Conservation (phyloP, 768 basidiomycete genomes). For the Collybiopsis luxurians region DNA sequence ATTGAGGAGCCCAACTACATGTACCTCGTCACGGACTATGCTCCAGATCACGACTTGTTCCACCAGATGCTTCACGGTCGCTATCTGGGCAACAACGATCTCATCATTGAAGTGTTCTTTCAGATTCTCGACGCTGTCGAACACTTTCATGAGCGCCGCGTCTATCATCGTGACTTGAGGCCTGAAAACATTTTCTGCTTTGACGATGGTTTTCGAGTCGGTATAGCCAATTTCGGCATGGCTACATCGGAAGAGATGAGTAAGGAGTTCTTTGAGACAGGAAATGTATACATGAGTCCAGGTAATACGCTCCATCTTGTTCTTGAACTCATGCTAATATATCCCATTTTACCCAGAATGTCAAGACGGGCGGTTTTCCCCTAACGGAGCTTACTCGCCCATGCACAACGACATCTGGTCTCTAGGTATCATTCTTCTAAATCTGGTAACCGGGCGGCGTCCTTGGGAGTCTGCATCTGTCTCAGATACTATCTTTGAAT, state of each 20-base stretch:
- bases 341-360: conserved; percentile 59
- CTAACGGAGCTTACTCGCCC: conserved; percentile 74
- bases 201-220: conserved; percentile 70
- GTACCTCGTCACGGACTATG: conserved; percentile 93
- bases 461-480: conserved; percentile 90
- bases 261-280: conserved; percentile 88
- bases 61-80: conserved; percentile 80
- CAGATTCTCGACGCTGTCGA: conserved; percentile 94
- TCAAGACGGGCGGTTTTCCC: conserved; percentile 70
- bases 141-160: conserved; percentile 86
- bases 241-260: conserved; percentile 85
- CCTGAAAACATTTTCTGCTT: conserved; percentile 94
- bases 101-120: conserved; percentile 88
- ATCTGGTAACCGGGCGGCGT: conserved; percentile 91
- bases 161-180: conserved; percentile 97
- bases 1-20: conserved; percentile 79
- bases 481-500: conserved; percentile 86
- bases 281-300: conserved; percentile 98
- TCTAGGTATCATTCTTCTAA: conserved; percentile 92
- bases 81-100: conserved; percentile 79
- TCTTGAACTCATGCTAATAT: conserved; percentile 17
- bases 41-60: conserved; percentile 88
- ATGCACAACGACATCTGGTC: conserved; percentile 95
- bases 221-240: conserved; percentile 94
- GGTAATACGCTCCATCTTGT: conserved; percentile 40